Evolutionary conservation across 768 basidiomycete genomes (phyloP), one percentile per base, ranked within the genome.

Genomic region (Clitopilus passeckerianus): DNA sequence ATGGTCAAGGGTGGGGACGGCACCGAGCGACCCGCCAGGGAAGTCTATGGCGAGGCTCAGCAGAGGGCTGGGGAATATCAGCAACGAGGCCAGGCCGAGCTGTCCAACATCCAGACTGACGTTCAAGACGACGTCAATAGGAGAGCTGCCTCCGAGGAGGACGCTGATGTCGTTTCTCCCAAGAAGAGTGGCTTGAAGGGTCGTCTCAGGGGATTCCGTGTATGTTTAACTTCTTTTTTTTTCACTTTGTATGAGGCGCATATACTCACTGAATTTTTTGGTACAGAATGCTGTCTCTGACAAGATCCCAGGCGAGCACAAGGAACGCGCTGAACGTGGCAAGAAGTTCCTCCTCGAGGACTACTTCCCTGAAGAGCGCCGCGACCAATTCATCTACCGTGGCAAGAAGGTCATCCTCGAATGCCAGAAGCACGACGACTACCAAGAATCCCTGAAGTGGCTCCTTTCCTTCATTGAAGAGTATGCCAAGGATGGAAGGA

Each of bases 391-490:
- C 72, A 90, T 98, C 67, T 96, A 89, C 78, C 84, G 96, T 12
- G 81, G 86, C 6, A 98, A 98, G 80, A 98, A 97, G 85, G 88
- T 90, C 35, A 84, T 97, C 57, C 80, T 95, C 59, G 95, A 98
- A 68, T 95, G 92, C 69, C 95, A 97, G 74, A 87, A 89, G 68
- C 94, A 96, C 73, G 80, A 87, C 56, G 90, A 96, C 69, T 98
- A 97, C 72, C 91, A 94, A 65, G 86, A 86, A 59, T 83, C 86
- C 6, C 77, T 93, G 53, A 75, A 75, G n/a, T 93, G 91, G 91
- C 75, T 93, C 5, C 74, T 93, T 33, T 72, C 75, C 23, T 79
- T 79, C 58, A 63, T 90, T 12, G 82, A 86, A 63, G 80, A 87
- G 59, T 93, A 91, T 63, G 82, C 78, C 7, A 65, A 65, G 0